Percentiles rank a stretch among this genome's conserved stretches.
Conservation (phyloP, 345 rosid species). For the Hirschfeldia incana region DNA sequence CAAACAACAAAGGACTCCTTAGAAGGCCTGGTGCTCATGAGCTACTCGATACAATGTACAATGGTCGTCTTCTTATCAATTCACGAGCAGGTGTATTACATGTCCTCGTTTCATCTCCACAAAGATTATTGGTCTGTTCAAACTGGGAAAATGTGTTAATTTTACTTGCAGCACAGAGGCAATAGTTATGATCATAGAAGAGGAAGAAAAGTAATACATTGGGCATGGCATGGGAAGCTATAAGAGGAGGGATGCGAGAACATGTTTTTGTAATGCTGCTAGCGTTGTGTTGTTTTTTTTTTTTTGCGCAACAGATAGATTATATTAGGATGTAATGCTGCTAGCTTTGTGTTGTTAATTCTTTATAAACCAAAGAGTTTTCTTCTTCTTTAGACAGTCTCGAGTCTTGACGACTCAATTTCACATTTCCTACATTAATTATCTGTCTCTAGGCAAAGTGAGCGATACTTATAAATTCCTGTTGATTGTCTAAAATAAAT, state of each 20-base stretch:
- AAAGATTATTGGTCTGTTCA: neutral
- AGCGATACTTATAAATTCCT: no score
- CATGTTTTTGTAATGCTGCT: constrained; percentile 12
- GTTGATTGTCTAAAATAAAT: no score
- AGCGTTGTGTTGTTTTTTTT: neutral
- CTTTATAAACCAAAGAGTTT: neutral
- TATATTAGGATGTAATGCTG: no score
- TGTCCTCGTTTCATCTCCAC: neutral
- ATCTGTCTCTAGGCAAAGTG: neutral
- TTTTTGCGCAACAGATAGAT: no score
- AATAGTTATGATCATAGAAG: neutral
- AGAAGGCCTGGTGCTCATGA: constrained; percentile 81
- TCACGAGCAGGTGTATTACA: constrained; percentile 46
- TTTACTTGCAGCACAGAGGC: constrained; percentile 9
- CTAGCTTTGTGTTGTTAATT: neutral
- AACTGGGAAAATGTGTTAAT: neutral
- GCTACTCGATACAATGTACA: constrained; percentile 90
- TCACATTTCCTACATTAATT: neutral
- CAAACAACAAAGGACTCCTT: constrained; percentile 79
- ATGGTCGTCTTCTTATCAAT: constrained; percentile 72
- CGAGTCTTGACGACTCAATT: neutral
- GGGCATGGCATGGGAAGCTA: neutral
- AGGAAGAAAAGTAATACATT: neutral
- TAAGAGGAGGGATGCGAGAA: neutral
- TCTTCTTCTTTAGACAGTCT: neutral